These are phyloP conservation scores for Diplodia seriata DNA, from an alignment of 2,329 filamentous ascomycete genomes.

Conservation along the genomic window DNA sequence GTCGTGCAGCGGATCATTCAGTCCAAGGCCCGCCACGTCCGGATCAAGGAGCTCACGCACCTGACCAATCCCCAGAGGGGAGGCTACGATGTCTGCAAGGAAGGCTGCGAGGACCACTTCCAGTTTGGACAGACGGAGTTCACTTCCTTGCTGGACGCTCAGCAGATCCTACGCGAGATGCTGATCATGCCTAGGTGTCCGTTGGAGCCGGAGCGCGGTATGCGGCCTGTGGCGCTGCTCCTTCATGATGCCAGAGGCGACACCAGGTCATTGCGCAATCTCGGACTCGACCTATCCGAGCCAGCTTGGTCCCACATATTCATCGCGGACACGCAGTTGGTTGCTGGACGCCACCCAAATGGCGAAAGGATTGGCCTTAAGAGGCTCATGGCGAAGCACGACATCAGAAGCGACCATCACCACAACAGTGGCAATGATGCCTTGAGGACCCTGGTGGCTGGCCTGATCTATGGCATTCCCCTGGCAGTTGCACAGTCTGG, in stretches of 20 bases:
- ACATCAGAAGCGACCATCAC: not conserved
- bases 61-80: not conserved
- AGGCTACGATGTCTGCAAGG: not conserved
- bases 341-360: not conserved
- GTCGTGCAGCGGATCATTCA: not conserved
- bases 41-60: not conserved
- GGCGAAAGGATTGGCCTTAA: not conserved
- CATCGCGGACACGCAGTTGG: not conserved
- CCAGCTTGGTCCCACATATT: not conserved
- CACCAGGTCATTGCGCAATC: not conserved
- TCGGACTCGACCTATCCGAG: not conserved
- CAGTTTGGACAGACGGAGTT: constrained; percentile 1
- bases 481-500: too few species aligned
- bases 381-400: fast-evolving
- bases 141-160: not conserved
- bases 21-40: not conserved
- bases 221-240: not conserved
- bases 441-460: not conserved
- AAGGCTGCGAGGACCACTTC: not conserved
- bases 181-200: not conserved
- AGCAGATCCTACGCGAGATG: not conserved
- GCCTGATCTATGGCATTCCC: not conserved
- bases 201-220: not conserved
- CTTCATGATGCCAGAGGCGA: not conserved
- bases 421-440: not conserved